Evolutionary conservation across 2,329 filamentous ascomycete species (phyloP).

Genomic region (Trichophaea hybrida): DNA sequence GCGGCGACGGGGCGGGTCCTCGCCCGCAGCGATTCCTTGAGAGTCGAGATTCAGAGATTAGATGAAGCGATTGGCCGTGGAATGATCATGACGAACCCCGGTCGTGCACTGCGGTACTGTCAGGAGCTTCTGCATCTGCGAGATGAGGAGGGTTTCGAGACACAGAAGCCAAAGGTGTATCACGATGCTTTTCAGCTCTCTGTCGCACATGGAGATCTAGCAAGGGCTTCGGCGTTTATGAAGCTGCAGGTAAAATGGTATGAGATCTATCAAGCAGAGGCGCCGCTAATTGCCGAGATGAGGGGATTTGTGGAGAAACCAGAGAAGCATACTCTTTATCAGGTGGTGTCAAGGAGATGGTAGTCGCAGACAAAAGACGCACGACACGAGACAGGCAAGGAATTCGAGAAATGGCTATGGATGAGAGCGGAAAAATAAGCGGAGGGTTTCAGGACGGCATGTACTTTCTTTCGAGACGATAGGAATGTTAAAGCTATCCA

Average conservation of each 20-base stretch:
- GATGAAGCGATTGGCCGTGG: slow-evolving; percentile 30
- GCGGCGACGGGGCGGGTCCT: slow-evolving; percentile 17
- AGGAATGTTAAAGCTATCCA: no score
- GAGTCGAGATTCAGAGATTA: slow-evolving; percentile 28
- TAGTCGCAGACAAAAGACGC: slow-evolving; percentile 22
- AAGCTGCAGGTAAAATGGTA: slow-evolving; percentile 31
- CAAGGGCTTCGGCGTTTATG: slow-evolving; percentile 35
- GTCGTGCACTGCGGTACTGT: slow-evolving; percentile 28
- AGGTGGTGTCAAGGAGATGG: slow-evolving; percentile 23
- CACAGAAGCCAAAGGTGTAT: slow-evolving; percentile 30
- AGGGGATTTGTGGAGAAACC: slow-evolving; percentile 28
- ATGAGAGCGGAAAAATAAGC: slow-evolving; percentile 21
- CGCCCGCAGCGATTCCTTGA: slow-evolving; percentile 28
- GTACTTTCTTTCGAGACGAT: no score
- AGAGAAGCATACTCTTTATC: slow-evolving; percentile 21
- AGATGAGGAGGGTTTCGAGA: neutral
- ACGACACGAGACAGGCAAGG: slow-evolving; percentile 23
- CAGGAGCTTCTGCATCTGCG: slow-evolving; percentile 24
- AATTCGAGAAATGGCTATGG: slow-evolving; percentile 30
- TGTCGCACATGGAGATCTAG: slow-evolving; percentile 34
- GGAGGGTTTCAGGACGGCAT: no score
- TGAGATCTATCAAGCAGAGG: slow-evolving; percentile 32
- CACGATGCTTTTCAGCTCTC: slow-evolving; percentile 35
- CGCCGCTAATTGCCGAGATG: slow-evolving; percentile 29
- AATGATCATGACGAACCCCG: slow-evolving; percentile 24